A percentile compares a stretch with the other conserved stretches of the same genome.
phyloP scores from a whole-genome alignment of 2,329 filamentous ascomycete species.

The Talaromyces sp. region DNA sequence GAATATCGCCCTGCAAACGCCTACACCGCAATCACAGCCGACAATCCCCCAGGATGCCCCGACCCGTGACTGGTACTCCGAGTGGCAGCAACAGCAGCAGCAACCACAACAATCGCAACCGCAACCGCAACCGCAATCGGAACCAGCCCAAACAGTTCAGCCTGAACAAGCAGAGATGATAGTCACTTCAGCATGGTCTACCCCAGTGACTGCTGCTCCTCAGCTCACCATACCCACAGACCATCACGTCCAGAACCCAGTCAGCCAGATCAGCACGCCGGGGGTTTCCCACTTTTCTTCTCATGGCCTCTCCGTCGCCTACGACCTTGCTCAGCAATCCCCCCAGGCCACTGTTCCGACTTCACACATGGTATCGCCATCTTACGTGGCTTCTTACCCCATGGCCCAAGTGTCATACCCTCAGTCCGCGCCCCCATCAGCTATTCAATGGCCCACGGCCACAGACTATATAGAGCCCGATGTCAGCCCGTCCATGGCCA shows the following conservation, averaged over 20 bases:
- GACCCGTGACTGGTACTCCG: slow-evolving; percentile 8
- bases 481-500: slow-evolving; percentile 16
- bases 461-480: slow-evolving; percentile 18
- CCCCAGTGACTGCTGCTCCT: not conserved
- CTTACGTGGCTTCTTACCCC: slow-evolving; percentile 5
- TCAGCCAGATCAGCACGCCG: slow-evolving; percentile 15
- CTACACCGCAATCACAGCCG: slow-evolving; percentile 5
- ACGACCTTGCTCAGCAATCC: slow-evolving; percentile 19
- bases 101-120: not conserved
- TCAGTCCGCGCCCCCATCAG: slow-evolving; percentile 17
- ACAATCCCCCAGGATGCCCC: not conserved
- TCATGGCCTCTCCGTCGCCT: slow-evolving; percentile 18
- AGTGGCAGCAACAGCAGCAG: slow-evolving; percentile 5
- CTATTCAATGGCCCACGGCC: slow-evolving; percentile 19
- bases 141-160: not conserved
- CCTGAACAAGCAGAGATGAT: not conserved
- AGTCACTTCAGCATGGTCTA: slow-evolving; percentile 4
- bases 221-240: slow-evolving; percentile 3
- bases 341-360: not conserved
- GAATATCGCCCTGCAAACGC: slow-evolving; percentile 1
- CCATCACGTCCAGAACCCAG: not conserved
- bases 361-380: slow-evolving; percentile 4
- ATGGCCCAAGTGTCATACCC: slow-evolving; percentile 6
- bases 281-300: slow-evolving; percentile 15
- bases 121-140: not conserved